Evolutionary conservation across 2,329 filamentous ascomycete genomes (phyloP), one percentile per base, ranked within the genome.

Genomic region (Lachnum nothofagi): DNA sequence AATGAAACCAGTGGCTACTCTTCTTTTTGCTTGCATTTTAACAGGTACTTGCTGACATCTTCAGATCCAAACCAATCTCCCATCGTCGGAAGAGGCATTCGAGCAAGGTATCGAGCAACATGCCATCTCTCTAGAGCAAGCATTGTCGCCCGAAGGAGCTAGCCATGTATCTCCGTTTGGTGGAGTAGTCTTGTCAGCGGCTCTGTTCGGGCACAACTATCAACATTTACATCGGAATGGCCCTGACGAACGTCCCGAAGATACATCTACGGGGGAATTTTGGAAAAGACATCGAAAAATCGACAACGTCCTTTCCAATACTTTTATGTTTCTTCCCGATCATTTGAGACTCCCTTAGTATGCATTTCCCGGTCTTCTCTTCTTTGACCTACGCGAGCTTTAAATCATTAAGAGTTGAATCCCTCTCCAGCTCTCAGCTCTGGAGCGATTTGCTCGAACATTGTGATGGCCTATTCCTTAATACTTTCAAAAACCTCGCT

Each of bases 271-370:
- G 58, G 90, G 90, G 3, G 75, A 79, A 17, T 96, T 89, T 67
- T 96, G 91, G 91, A 85, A 81, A 60, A 80, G 88, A 1, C 91
- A 97, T 66, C 79, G 90, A 3, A 76, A 82, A 10, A 78, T 96
- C 57, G 91, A 96, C 64, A 90, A 89, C 55, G 80, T 85, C 12
- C 70, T 96, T 1, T 82, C 88, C 2, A 88, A 84, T 59, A 83
- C 83, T 4, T 85, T 91, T 46, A 80, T 95, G 65, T 85, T 85
- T 25, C 71, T 96, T 5, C 90, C 91, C 0, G 82, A 85, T 48
- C 73, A 80, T 50, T 76, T 95, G 37, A 80, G 88, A 29, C 69
- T 95, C 0, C 69, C n/a, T n/a, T n/a, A n/a, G n/a, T n/a, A n/a
- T n/a, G n/a, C n/a, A n/a, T n/a, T n/a, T n/a, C n/a, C n/a, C n/a